Base-by-base conservation (phyloP, 2,329 filamentous ascomycete species). In the Talaromyces sp. region DNA sequence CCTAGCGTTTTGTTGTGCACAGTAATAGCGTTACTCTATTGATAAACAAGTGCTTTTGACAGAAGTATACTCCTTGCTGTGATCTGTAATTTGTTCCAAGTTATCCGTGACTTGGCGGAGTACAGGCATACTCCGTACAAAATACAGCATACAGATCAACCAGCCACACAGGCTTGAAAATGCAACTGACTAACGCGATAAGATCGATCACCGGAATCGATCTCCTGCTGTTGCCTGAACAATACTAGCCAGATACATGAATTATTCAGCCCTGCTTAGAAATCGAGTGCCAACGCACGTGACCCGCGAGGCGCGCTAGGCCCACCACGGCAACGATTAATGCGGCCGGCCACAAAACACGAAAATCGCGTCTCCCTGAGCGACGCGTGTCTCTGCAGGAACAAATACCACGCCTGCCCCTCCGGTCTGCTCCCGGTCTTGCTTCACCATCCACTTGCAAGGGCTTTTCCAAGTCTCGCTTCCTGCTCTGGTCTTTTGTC, bases 351-450 rank as follows among this genome's bases (percentile, higher is more conserved):
- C 47, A 30, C 59, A 33, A 47, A 57, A 58, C 55, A 59, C 62
- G 59, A 64, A 51, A 59, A 57, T 63, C 55, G 58, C 55, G 59
- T 59, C 59, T 59, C 54, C 60, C 25, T n/a, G 33, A 58, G 49
- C 51, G 55, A 59, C 60, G 53, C 60, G 58, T 62, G 27, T 52
- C 55, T 36, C 52, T 57, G 53, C 59, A 51, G 39, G 55, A 54
- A 42, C 60, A 59, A 62, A 53, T 54, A 42, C 56, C 60, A 62
- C 58, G 55, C 49, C 59, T 58, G 59, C 59, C 62, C 59, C 59
- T 61, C 59, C 42, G 42, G 47, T 30, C 27, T 52, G 55, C 49
- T 59, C 44, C 58, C 54, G 49, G 59, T 47, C 55, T 54, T 58
- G 54, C 42, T 39, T 54, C 32, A 27, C 25, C 33, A 42, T 58